Base-by-base conservation (phyloP, 1,284 basidiomycete species). In the Ustilago hordei region DNA sequence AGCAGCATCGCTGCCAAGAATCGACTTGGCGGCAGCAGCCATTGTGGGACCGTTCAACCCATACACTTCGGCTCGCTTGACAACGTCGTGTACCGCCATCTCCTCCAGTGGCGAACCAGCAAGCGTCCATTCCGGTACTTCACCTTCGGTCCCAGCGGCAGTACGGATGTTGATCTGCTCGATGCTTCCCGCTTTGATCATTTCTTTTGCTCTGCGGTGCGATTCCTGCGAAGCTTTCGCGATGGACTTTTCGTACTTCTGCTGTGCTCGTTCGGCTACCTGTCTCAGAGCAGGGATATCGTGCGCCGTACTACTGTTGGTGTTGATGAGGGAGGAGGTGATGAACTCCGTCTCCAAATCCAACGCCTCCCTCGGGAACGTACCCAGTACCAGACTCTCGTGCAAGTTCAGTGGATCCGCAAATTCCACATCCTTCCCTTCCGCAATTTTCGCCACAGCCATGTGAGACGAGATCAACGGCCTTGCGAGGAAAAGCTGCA, bases 221-320 rank as follows among this genome's bases (percentile, higher is more conserved):
- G 92, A 93, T 63, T 92, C 91, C 19, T 91, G 89, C 78, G 92
- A 93, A 4, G 96, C 95, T 84, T 96, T 97, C 36, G 92, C 92
- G 83, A 94, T 92, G 69, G 93, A 95, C 35, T 95, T 91, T 83
- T 97, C 95, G 85, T 97, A 99, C 93, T 98, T 93, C 8, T 90
- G 88, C 77, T 98, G 95, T 0, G 95, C 96, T 59, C 94, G 91
- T 64, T 90, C 89, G 90, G 97, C 96, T 60, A 99, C 94, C 9
- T 91, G 90, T n/a, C 92, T 89, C 28, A 98, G 87, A n/a, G 90
- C 88, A 3, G 90, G 88, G 17, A 98, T 89, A 39, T 91, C 90
- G 69, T 92, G 90, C 55, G 93, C 77, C 23, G 76, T 79, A 12
- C 70, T 67, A 7, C 75, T 79, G 19, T 64, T 70, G 8, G 71